phyloP scores from a whole-genome alignment of 805 yeast species.

The Myxozyma geophila region DNA sequence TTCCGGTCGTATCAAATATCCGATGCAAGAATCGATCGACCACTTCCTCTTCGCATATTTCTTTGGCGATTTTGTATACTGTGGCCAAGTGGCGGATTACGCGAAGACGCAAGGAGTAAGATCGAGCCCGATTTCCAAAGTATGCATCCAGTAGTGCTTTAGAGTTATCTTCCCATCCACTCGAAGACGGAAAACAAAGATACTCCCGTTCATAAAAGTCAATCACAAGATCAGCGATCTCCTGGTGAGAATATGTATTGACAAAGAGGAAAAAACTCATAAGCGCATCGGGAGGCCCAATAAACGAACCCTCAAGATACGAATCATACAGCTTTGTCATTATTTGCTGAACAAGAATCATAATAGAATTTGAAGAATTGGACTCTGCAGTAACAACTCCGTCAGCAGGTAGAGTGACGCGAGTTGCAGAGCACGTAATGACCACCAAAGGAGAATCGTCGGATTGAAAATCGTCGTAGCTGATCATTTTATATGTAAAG shows the following conservation, averaged over 20 bases:
- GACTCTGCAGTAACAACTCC: neutral
- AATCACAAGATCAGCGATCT: conserved; percentile 52
- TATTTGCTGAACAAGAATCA: conserved; percentile 25
- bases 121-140: conserved; percentile 44
- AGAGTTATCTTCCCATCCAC: conserved; percentile 58
- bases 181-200: conserved; percentile 58
- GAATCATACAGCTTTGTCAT: conserved; percentile 45
- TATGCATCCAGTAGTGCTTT: conserved; percentile 53
- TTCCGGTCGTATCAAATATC: conserved; percentile 42
- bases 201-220: conserved; percentile 54
- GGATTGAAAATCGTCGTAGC: conserved; percentile 44
- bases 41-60: conserved; percentile 43
- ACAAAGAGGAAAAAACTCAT: conserved; percentile 51
- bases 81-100: conserved; percentile 45
- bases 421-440: conserved; percentile 14
- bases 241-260: conserved; percentile 47
- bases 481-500: conserved; percentile 39
- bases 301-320: conserved; percentile 46
- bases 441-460: conserved; percentile 50
- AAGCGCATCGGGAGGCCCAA: conserved; percentile 52
- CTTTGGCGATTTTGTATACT: conserved; percentile 48
- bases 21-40: conserved; percentile 46
- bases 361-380: conserved; percentile 36
- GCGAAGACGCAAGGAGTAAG: conserved; percentile 36
- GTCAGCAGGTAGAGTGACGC: neutral